phyloP scores from a whole-genome alignment of 2,329 filamentous ascomycete genomes.

The Amylocarpus encephaloides region DNA sequence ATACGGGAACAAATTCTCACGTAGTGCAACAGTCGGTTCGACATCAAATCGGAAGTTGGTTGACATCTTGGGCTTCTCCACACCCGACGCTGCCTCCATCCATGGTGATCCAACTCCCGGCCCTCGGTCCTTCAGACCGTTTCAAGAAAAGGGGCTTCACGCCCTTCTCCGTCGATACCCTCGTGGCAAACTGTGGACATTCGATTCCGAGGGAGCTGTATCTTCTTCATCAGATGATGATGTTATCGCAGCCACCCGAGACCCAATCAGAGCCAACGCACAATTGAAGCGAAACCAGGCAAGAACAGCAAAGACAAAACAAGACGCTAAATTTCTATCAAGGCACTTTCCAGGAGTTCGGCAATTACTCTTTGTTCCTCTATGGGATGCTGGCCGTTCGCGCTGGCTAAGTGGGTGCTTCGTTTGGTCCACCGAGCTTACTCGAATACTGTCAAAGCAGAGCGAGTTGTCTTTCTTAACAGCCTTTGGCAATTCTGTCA shows the following conservation, averaged over 20 bases:
- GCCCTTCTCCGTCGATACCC: slow-evolving; percentile 38
- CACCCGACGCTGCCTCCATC: slow-evolving; percentile 26
- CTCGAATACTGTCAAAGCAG: slow-evolving; percentile 31
- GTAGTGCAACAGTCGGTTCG: slow-evolving; percentile 15
- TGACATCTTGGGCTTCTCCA: slow-evolving; percentile 30
- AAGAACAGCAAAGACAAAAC: slow-evolving; percentile 13
- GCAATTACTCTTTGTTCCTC: slow-evolving; percentile 42
- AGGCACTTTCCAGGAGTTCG: slow-evolving; percentile 39
- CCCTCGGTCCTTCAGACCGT: slow-evolving; percentile 21
- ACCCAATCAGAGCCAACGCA: slow-evolving; percentile 6
- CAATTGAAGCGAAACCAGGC: slow-evolving; percentile 12
- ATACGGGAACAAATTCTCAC: slow-evolving; percentile 13
- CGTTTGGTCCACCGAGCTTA: slow-evolving; percentile 35
- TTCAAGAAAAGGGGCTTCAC: slow-evolving; percentile 27
- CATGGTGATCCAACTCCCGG: slow-evolving; percentile 26
- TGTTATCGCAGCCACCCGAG: not conserved
- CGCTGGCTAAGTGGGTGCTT: slow-evolving; percentile 47
- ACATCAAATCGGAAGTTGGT: slow-evolving; percentile 15
- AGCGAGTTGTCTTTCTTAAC: slow-evolving; percentile 35
- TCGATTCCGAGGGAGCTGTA: slow-evolving; percentile 37
- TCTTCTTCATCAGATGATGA: slow-evolving; percentile 41
- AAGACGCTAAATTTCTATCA: slow-evolving; percentile 31
- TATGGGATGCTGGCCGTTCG: slow-evolving; percentile 42
- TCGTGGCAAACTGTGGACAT: slow-evolving; percentile 42
- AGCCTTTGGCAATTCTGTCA: slow-evolving; percentile 44